Base-by-base conservation (phyloP, 2,329 filamentous ascomycete species). In the Nannizziopsis arthrosporioides region DNA sequence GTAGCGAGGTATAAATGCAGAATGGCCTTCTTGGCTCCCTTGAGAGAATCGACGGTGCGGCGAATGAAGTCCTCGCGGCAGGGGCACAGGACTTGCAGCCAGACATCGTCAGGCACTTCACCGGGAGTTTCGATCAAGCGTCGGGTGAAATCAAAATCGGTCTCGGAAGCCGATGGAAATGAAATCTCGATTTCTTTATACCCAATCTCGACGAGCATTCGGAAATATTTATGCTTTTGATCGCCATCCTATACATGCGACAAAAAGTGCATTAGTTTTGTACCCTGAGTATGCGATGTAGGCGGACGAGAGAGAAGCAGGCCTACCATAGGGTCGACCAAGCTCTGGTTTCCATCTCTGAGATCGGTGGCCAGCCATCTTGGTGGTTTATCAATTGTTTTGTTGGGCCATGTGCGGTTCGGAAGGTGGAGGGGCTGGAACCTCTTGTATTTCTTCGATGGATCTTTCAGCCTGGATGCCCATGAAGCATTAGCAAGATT, bases 151-250 rank as follows among this genome's bases (percentile, higher is more conserved):
- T 94, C 86, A 72, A 89, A 96, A 70, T 96, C 92, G 61, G 85
- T 94, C 63, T 94, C 84, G 35, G 88, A 94, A 11, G 90, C 88
- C 0, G 88, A 94, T 43, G 90, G 90, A 69, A 94, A 96, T 3
- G 89, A 92, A 15, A 95, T 84, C 65, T 96, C 90, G 56, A 96
- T 95, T 70, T 96, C 90, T 71, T 95, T 96, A 76, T 93, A 96
- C 58, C 92, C 90, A 43, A 95, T 76, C 53, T 90, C 81, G 60
- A 83, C 80, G 47, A 96, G 79, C 87, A 94, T 93, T 69, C 89
- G 82, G 74, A 96, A 96, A 75, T 89, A 96, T 53, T 76, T 74
- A 80, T 84, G 92, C 71, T 96, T 96, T 73, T 95, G 88, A 42
- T 94, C 86, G 57, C 87, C 87, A 62, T 87, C 92, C 86, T 92